Base-by-base conservation (phyloP, 257 asterid genomes). In the Solanum dulcamara region DNA sequence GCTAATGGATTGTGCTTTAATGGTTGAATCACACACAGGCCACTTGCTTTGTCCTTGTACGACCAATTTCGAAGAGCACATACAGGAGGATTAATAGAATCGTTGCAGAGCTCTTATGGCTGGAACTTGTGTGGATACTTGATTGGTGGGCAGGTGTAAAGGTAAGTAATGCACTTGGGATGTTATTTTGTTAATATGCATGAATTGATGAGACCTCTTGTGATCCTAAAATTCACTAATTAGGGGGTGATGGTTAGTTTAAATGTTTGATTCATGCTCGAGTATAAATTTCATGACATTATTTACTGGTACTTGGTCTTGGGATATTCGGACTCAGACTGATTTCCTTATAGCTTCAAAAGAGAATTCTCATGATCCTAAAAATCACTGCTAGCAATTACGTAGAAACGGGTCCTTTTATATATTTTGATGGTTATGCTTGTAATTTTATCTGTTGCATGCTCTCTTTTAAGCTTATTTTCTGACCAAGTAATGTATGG, bases 101-200 rank as follows among this genome's bases (percentile, higher is more conserved):
- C 90, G 88, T 95, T 66, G 96, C 94, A 0, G 98, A 96, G 70
- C 91, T 94, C 38, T 46, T 96, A 86, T 96, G 99, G 99, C 93
- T 96, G 85, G 98, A 96, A 94, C 98, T 95, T 12, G 95, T 96
- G 44, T 96, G 99, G 99, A 88, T 96, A 55, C 88, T 95, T 60
- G 98, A 96, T 89, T 95, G 99, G 99, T 96, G 98, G 99, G 99
- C 98, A 75, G 92, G 92, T 62, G 94, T 96, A 66, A 93, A 96
- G 99, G 99, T 96, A 57, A 57, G 22, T 10, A 90, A 81, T 75
- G 33, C 59, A 75, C 60, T 53, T 53, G 18, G 24, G 60, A 7
- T 53, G 60, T 18, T 53, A 20, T n/a, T n/a, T n/a, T 53, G 60
- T 18, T 53, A 53, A 20, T 53, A 18, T 53, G 60, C 60, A 20